phyloP scores from a whole-genome alignment of 2,329 filamentous ascomycete genomes.

The Fonsecaea pedrosoi region DNA sequence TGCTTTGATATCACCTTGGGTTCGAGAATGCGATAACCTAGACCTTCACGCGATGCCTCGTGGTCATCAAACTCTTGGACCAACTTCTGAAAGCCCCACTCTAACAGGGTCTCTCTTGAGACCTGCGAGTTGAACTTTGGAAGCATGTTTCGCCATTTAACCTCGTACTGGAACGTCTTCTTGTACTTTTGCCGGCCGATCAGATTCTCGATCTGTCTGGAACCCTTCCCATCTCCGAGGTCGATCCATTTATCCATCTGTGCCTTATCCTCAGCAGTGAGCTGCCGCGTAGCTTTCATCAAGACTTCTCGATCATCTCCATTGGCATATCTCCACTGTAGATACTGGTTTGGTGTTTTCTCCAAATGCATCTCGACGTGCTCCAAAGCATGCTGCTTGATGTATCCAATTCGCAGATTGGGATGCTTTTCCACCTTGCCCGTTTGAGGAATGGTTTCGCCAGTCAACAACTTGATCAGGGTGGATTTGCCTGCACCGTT shows the following conservation, averaged over 20 bases:
- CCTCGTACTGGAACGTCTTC: constrained; percentile 67
- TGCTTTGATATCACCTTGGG: constrained; percentile 96
- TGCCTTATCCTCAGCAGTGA: constrained; percentile 81
- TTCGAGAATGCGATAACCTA: constrained; percentile 92
- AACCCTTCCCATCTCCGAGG: constrained; percentile 79
- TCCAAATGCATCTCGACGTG: constrained; percentile 99
- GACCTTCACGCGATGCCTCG: constrained; percentile 96
- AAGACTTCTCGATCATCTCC: constrained; percentile 96
- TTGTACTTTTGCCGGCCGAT: constrained; percentile 98
- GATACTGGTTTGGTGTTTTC: constrained; percentile 98
- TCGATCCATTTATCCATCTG: constrained; percentile 94
- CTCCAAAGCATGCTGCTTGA: constrained; percentile 98
- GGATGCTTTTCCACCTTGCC: constrained; percentile 98
- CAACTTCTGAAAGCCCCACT: constrained; percentile 88
- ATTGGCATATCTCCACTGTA: constrained; percentile 97
- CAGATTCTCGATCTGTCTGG: constrained; percentile 79
- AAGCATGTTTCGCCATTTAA: constrained; percentile 84
- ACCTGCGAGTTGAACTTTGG: constrained; percentile 94
- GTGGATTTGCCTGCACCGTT: constrained; percentile 99
- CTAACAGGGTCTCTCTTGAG: constrained; percentile 85
- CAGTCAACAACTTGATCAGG: constrained; percentile 95
- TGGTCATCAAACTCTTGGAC: constrained; percentile 99
- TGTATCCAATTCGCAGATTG: constrained; percentile 98
- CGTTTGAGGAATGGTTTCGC: constrained; percentile 80
- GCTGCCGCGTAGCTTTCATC: constrained; percentile 93